Evolutionary conservation across 108 stramenopile genomes (phyloP), one percentile per base, ranked within the genome.

Genomic region (Stephanodiscus triporus): DNA sequence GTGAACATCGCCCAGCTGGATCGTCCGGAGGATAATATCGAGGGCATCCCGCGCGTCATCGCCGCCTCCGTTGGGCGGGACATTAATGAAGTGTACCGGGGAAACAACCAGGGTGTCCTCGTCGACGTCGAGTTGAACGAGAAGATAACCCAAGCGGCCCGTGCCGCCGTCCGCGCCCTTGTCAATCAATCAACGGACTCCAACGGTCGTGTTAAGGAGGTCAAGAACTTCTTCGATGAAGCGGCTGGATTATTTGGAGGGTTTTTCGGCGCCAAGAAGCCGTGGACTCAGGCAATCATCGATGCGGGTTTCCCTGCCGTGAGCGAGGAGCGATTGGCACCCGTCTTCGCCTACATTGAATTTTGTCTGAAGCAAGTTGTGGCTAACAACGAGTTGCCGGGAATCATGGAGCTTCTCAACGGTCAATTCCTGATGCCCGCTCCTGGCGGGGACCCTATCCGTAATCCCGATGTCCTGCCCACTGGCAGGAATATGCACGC

Each of bases 401-500:
- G 94, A 20, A 92, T 98, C 50, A 88, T 97, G 89, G 87, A 91
- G 72, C 89, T 96, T 13, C 85, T 98, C 34, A 94, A 98, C 73
- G 97, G 97, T 56, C 78, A 95, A 57, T 98, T 95, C 91, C 88
- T 98, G 63, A 86, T 89, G 86, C 97, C 97, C 54, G 97, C 95
- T 23, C 97, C 97, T 24, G 97, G 97, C 84, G 97, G 97, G 59
- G 97, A 98, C 78, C 97, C 97, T 14, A 98, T 98, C 84, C 92
- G 97, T 43, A 98, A 98, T 85, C 97, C 97, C 10, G 96, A 95
- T 78, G 97, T 98, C 19, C 89, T 96, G 17, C 97, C 95, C 53
- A 96, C 96, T 48, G 97, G 95, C 61, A 89, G 94, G 43, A 96
- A 98, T 87, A 97, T 97, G 96, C 96, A 97, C 84, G 95, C 95